Evolutionary conservation across 2,329 filamentous ascomycete species (phyloP), one percentile per base, ranked within the genome.

Genomic region (Fusarium foetens): DNA sequence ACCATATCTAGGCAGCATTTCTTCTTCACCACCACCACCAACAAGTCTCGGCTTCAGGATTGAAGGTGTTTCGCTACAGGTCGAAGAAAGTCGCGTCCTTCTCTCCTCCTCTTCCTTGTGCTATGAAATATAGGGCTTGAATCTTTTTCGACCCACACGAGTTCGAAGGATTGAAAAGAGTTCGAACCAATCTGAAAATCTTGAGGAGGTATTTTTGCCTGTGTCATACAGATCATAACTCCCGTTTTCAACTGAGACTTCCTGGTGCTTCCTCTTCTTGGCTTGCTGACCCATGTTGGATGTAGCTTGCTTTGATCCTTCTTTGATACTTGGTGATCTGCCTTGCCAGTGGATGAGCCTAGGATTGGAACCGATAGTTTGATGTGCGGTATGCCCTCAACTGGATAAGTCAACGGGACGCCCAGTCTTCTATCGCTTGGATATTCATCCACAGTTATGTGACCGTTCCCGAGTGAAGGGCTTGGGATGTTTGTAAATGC

Each of bases 311-410:
- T 35, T 27, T 39, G 42, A 41, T 72, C 51, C 21, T 57, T 66
- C 25, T 33, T 43, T 33, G 29, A n/a, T n/a, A 19, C 25, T 41
- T 19, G 42, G 13, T 43, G 31, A 31, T 43, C 21, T 42, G 41
- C 14, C 25, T 35, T 43, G 36, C 35, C 39, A 36, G 27, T 36
- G n/a, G 49, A 41, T 36, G 27, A 36, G 23, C 38, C 36, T n/a
- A 53, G 67, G 9, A 54, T 68, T 49, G 70, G 31, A 39, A 66
- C 25, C 25, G 42, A 52, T 25, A 73, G 59, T 49, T 58, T 73
- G 58, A 71, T 52, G 45, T 65, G 70, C 7, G 66, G 70, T 27
- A 49, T 36, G 31, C 48, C 51, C 23, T 46, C 35, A 31, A 33
- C n/a, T 46, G 55, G 39, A 19, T n/a, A 36, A 33, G 42, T 61